Evolutionary conservation across 768 basidiomycete species (phyloP), one percentile per base, ranked within the genome.

Genomic region (Naganishia vishniacii): DNA sequence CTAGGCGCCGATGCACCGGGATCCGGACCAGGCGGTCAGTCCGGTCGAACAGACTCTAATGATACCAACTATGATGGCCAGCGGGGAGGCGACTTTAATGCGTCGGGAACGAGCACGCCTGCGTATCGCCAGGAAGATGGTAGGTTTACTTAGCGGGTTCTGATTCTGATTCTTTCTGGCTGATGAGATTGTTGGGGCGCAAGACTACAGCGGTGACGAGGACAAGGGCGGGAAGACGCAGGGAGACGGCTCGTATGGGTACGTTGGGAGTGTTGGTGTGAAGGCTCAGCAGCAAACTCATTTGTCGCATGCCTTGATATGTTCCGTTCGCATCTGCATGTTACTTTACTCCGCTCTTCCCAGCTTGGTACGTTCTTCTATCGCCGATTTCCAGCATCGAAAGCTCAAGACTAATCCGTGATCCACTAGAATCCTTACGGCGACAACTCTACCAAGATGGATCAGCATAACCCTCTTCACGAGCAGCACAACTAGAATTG

Each of bases 41-140:
- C n/a, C n/a, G 53, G 53, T 20, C 53, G 53, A 25, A 56, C 53
- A 5, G 53, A 25, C 15, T 34, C 37, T n/a, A 56, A 56, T 15
- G 53, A 56, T 18, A 23, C 34, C n/a, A 56, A 56, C 26, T 56
- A 56, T 40, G 53, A 56, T 26, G 53, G 53, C 18, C 34, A 9
- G 32, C 53, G 53, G 16, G 20, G 34, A 7, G 37, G 28, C 26
- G 32, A 20, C 4, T 26, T 40, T 34, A 34, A 56, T 37, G 53
- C 53, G 23, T 56, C 53, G 4, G 63, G 63, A 0, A 64, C 63
- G 11, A 58, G 53, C 31, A 64, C 63, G 9, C 63, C 63, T 16
- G 63, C 53, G 15, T 64, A 64, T 48, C 18, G 51, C 8, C 51
- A 48, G 45, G 63, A 64, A 48, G 63, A 64, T 48, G 63, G 51